These are phyloP conservation scores for Urtica urens DNA, from an alignment of 306 rosid genomes.

Conservation along the genomic window DNA sequence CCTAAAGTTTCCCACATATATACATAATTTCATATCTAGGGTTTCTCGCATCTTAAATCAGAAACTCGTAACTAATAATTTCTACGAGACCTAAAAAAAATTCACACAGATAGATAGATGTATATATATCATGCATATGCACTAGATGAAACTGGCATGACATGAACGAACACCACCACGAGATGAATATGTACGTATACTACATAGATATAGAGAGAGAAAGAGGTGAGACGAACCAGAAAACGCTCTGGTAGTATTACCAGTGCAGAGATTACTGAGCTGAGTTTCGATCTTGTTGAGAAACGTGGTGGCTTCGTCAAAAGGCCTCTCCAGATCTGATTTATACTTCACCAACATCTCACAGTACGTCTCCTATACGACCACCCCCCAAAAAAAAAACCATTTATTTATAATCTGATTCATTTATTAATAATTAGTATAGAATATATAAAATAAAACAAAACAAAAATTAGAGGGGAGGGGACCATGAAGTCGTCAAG, in stretches of 20 bases:
- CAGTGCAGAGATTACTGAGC: conserved; percentile 61
- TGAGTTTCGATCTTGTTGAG: conserved; percentile 76
- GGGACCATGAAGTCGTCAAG: conserved; percentile 98
- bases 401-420: no score
- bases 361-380: conserved; percentile 66
- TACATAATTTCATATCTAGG: background rate
- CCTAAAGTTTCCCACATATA: background rate
- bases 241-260: conserved; percentile 37
- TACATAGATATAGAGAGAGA: background rate
- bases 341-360: conserved; percentile 71
- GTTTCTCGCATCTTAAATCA: background rate
- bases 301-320: conserved; percentile 84
- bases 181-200: no score
- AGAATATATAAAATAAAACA: no score
- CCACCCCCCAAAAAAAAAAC: background rate
- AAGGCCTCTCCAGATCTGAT: conserved; percentile 78
- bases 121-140: background rate
- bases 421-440: no score
- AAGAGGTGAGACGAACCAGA: conserved; percentile 44
- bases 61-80: background rate
- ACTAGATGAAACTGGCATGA: background rate
- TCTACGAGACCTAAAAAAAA: background rate
- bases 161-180: background rate
- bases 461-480: conserved; percentile 12
- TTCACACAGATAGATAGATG: background rate